Base-by-base conservation (phyloP, 352 stramenopile species). In the Globisporangium recalcitrans region DNA sequence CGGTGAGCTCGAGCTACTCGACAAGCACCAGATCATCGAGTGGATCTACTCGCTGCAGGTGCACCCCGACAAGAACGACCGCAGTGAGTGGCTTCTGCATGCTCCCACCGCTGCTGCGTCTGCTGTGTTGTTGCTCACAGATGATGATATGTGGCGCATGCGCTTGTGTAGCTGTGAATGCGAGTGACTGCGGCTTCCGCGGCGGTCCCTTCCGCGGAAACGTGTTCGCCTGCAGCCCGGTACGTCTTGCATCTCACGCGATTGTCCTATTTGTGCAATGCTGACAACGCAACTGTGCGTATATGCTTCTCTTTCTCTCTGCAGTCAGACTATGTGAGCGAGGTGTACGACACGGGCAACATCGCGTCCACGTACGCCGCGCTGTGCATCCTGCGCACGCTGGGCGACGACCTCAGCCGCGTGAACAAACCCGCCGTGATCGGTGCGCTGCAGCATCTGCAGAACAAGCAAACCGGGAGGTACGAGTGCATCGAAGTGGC, bases 21-120 rank as follows among this genome's bases (percentile, higher is more conserved):
- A 95, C 62, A 75, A 77, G 52, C 68, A 74, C 46, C 68, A 84
- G 58, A 75, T 96, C 64, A 75, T 96, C 57, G 85, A 96, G 53
- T 96, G 85, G 85, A 74, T 96, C 47, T 95, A 95, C 64, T 81
- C 72, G 55, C 70, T 95, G 46, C 87, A 96, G 60, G 77, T 95
- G 56, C 70, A 85, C 54, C 82, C 82, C 1, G 82, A 93, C 61
- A 74, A 70, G 44, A 69, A 68, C 32, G 82, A 92, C 55, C 72
- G 65, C 44, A 80, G 82, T 86, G 49, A 42, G 76, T 68, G 6
- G 0, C 16, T 31, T 2, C 36, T 10, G 4, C 14, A 34, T 16
- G 13, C 19, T 29, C 1, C 6, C 6, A 6, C 19, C 10, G 19
- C 11, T 34, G 6, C 22, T 47, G 5, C 16, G 4, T 22, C 16